phyloP scores from a whole-genome alignment of 306 rosid species.

The Vicia faba region DNA sequence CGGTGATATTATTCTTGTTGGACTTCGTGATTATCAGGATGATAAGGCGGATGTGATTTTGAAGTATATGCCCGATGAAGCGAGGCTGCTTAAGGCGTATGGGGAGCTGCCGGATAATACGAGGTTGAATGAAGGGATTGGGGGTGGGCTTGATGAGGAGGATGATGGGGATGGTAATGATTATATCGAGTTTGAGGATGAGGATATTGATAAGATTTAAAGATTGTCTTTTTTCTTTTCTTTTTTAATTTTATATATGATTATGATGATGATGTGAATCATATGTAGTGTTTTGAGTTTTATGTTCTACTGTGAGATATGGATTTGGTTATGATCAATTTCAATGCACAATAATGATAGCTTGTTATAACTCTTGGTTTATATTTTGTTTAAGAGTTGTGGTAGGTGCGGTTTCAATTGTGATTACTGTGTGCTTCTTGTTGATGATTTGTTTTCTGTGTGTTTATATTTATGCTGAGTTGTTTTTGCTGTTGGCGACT shows the following conservation, averaged over 20 bases:
- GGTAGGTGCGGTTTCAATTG: not conserved
- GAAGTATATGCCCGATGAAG: conserved; percentile 20
- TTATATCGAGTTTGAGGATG: conserved; percentile 17
- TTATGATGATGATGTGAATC: not conserved
- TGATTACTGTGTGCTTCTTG: not conserved
- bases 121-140: not conserved
- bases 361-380: too few relatives aligned
- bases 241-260: not conserved
- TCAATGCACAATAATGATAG: not conserved
- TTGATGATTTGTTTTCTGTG: not conserved
- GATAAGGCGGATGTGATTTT: conserved; percentile 17
- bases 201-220: conserved; percentile 24
- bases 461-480: not conserved
- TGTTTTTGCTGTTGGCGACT: not conserved
- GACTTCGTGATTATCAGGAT: conserved; percentile 10
- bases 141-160: conserved; percentile 8
- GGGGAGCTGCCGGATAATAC: not conserved
- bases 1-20: conserved; percentile 1
- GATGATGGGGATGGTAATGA: conserved; percentile 2
- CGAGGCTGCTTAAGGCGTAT: conserved; percentile 1
- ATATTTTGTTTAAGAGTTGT: too few relatives aligned
- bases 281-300: not conserved
- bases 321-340: not conserved
- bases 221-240: too few relatives aligned
- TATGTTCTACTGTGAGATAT: not conserved